Evolutionary conservation across 2,329 filamentous ascomycete species (phyloP).

Genomic region (Apiospora arundinis): DNA sequence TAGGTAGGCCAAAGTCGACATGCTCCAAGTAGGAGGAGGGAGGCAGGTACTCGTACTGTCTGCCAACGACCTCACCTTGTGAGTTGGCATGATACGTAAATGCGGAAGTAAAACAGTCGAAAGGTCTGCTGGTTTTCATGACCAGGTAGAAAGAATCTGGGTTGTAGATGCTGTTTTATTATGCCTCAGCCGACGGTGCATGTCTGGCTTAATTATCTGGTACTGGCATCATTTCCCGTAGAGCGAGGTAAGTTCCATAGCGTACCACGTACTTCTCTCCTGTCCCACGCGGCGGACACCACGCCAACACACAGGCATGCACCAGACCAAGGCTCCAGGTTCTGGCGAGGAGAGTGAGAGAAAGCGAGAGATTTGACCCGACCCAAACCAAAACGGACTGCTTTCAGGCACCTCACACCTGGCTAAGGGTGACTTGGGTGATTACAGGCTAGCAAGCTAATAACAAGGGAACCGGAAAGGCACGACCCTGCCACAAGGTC

Average conservation of each 20-base stretch:
- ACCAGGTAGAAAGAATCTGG: neutral
- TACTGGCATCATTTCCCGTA: slow-evolving; percentile 8
- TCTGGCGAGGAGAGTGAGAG: neutral
- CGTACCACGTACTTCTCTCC: slow-evolving; percentile 19
- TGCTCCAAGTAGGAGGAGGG: too few relatives aligned
- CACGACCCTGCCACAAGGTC: neutral
- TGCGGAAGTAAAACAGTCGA: neutral
- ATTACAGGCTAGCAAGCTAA: neutral
- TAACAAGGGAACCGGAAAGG: neutral
- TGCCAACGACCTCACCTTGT: too few relatives aligned
- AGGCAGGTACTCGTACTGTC: too few relatives aligned
- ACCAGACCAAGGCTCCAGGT: neutral
- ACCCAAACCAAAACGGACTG: neutral
- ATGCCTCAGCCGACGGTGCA: neutral
- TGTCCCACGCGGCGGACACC: slow-evolving; percentile 21
- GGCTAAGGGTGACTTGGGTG: neutral
- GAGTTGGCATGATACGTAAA: too few relatives aligned
- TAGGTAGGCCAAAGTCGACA: too few relatives aligned
- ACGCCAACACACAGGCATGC: slow-evolving; percentile 15
- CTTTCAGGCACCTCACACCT: slow-evolving; percentile 16
- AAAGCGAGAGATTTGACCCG: slow-evolving; percentile 13
- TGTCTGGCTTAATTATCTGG: slow-evolving; percentile 15
- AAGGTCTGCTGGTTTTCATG: neutral
- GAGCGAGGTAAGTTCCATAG: neutral
- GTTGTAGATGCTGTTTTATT: neutral